Conservation (phyloP, 345 rosid genomes). For the Limnanthes douglasii region DNA sequence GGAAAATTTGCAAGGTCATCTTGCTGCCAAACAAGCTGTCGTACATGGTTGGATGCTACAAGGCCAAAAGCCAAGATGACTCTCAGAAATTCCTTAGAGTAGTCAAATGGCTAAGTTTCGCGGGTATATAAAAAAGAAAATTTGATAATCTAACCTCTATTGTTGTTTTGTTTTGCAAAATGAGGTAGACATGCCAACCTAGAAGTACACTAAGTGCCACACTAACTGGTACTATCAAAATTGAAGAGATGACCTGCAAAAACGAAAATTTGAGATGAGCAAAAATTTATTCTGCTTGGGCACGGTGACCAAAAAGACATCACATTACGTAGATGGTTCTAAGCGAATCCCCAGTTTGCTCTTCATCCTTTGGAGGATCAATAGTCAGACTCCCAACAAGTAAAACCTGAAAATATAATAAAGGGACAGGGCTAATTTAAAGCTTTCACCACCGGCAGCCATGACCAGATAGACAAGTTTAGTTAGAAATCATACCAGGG, state of each 20-base stretch:
- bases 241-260: constrained; percentile 62
- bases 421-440: neutral
- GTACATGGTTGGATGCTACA: too few species aligned
- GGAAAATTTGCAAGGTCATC: too few species aligned
- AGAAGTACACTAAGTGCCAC: constrained; percentile 55
- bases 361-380: constrained; percentile 47
- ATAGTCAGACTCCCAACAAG: constrained; percentile 73
- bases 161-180: constrained; percentile 76
- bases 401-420: constrained; percentile 36
- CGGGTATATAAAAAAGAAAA: constrained; percentile 1
- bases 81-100: neutral
- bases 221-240: constrained; percentile 53
- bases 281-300: neutral
- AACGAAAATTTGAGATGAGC: constrained; percentile 4
- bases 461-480: neutral
- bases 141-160: constrained; percentile 44
- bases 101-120: too few species aligned
- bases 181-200: constrained; percentile 82
- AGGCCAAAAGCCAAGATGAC: neutral
- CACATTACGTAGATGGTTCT: constrained; percentile 52
- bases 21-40: too few species aligned
- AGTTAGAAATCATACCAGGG: constrained; percentile 41
- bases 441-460: neutral
- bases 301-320: constrained; percentile 7
- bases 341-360: constrained; percentile 36